Conservation (phyloP, 2,329 filamentous ascomycete species). For the Cercospora brassicicola region DNA sequence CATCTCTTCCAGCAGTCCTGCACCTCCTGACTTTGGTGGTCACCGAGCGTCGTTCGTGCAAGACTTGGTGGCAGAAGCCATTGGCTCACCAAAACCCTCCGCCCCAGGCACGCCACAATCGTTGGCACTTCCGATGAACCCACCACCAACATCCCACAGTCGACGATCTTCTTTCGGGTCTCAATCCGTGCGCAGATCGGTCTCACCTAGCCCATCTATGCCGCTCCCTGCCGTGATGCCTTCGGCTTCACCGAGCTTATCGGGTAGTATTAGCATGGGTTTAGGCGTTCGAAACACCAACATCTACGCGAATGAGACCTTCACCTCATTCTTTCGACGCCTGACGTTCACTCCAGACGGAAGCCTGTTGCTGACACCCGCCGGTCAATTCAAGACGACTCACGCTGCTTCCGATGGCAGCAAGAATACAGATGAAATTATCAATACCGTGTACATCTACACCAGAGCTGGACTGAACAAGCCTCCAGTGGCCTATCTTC, state of each 20-base stretch:
- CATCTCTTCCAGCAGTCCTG: slow-evolving; percentile 88
- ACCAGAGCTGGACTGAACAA: slow-evolving; percentile 95
- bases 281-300: slow-evolving; percentile 75
- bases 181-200: slow-evolving; percentile 70
- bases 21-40: slow-evolving; percentile 71
- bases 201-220: slow-evolving; percentile 73
- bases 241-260: slow-evolving; percentile 82
- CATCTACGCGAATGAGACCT: slow-evolving; percentile 93
- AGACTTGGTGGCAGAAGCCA: slow-evolving; percentile 55
- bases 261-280: slow-evolving; percentile 51
- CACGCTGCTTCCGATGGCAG: slow-evolving; percentile 65
- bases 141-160: slow-evolving; percentile 86
- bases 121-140: slow-evolving; percentile 90
- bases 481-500: slow-evolving; percentile 89
- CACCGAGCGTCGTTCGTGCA: slow-evolving; percentile 61
- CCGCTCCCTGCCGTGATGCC: slow-evolving; percentile 94
- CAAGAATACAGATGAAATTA: slow-evolving; percentile 81
- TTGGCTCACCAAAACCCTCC: slow-evolving; percentile 83
- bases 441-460: slow-evolving; percentile 98
- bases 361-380: slow-evolving; percentile 87
- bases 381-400: slow-evolving; percentile 88
- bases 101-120: slow-evolving; percentile 92
- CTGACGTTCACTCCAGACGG: slow-evolving; percentile 94
- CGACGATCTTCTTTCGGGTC: slow-evolving; percentile 89
- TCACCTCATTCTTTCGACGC: slow-evolving; percentile 94